Evolutionary conservation across 2,329 filamentous ascomycete species (phyloP), one percentile per base, ranked within the genome.

Genomic region (Didymella lethalis): DNA sequence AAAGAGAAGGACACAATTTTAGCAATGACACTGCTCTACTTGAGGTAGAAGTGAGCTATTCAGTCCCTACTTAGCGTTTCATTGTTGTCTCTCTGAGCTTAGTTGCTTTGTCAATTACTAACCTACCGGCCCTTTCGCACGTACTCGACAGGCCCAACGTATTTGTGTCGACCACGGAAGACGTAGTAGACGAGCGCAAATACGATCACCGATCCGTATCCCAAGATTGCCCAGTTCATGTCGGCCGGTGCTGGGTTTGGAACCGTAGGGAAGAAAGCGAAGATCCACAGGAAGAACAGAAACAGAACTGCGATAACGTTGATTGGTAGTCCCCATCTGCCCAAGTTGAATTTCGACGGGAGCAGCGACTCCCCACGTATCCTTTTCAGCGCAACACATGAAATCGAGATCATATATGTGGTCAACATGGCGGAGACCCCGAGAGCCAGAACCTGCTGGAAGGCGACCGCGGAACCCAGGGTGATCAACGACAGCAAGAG

Each of bases 201-300:
- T 14, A 77, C 65, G 31, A 82, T 64, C 23, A 79, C 71, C 0
- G 68, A 73, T 7, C 76, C 74, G 58, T 79, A 83, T 65, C 82
- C 79, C 3, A 72, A 65, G 25, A 76, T 64, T 29, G 73, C 75
- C 79, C 80, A 83, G 55, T 83, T 82, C 80, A 83, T 82, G 7
- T 73, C 78, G 26, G 63, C 81, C 78, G 45, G 68, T 64, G 53
- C 76, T 74, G 66, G 82, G 78, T 72, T 81, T 1, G 67, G 64
- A 8, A 18, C 54, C 26, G 65, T 48, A 0, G 80, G 80, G 47
- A 82, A 82, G 54, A 82, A 82, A 0, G 72, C 68, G 49, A 82
- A 80, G 2, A 81, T 52, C 50, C 79, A 81, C 2, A 78, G 58
- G 0, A 79, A 75, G 1, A 76, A 29, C 7, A 82, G 58, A 53